phyloP scores from a whole-genome alignment of 2,329 filamentous ascomycete species.

The Clarireedia hainanense region DNA sequence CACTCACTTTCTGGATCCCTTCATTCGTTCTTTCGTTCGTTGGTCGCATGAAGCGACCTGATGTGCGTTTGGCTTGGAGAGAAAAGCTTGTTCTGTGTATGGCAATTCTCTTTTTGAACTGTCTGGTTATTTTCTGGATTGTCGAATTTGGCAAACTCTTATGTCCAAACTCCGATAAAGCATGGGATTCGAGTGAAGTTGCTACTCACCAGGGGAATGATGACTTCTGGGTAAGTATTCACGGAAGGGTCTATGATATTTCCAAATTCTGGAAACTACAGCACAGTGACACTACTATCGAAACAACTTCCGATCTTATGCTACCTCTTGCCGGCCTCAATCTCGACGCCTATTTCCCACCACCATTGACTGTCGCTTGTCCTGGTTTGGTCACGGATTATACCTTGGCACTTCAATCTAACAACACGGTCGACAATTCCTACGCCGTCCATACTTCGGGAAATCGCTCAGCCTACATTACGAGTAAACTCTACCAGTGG shows the following conservation, averaged over 20 bases:
- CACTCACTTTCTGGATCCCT: constrained; percentile 87
- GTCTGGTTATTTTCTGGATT: constrained; percentile 81
- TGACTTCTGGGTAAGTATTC: constrained; percentile 82
- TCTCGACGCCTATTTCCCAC: constrained; percentile 77
- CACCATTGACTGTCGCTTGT: constrained; percentile 70
- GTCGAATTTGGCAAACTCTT: constrained; percentile 75
- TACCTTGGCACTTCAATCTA: constrained; percentile 50
- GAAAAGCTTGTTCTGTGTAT: constrained; percentile 83
- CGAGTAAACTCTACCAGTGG: constrained; percentile 49
- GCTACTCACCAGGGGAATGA: constrained; percentile 58
- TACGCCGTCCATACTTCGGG: constrained; percentile 66
- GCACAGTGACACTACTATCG: constrained; percentile 66
- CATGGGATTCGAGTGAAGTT: constrained; percentile 69
- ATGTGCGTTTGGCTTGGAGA: constrained; percentile 95
- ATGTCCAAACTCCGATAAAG: constrained; percentile 88
- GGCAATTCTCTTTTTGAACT: constrained; percentile 78
- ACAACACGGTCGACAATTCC: constrained; percentile 48
- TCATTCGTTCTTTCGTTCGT: constrained; percentile 72
- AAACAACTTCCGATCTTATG: constrained; percentile 61
- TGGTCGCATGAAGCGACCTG: constrained; percentile 93
- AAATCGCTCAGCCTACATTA: constrained; percentile 44
- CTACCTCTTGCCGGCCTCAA: constrained; percentile 67
- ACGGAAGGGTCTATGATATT: constrained; percentile 86
- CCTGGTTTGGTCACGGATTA: constrained; percentile 58
- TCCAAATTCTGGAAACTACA: constrained; percentile 77